phyloP scores from a whole-genome alignment of 208 protist genomes.

The Leishmania gerbilli region DNA sequence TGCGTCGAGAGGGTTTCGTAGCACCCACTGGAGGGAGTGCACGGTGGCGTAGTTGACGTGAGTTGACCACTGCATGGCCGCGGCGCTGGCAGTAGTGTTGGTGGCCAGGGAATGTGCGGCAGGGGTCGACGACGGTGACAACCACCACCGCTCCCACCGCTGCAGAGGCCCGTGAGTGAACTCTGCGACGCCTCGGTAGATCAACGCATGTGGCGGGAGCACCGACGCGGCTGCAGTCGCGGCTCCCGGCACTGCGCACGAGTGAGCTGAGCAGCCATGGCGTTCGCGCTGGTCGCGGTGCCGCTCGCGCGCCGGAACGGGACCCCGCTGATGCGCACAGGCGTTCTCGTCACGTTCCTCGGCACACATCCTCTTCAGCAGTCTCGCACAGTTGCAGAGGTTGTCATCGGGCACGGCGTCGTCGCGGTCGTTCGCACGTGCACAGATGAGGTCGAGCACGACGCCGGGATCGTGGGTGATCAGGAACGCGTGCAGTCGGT shows the following conservation, averaged over 20 bases:
- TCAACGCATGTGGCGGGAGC: conserved; percentile 4
- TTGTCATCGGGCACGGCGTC: neutral
- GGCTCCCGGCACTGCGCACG: neutral
- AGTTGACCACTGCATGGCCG: conserved; percentile 17
- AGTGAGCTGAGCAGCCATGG: neutral
- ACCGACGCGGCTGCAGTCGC: neutral
- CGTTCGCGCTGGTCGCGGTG: neutral
- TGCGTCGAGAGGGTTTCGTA: conserved; percentile 1
- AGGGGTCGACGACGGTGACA: neutral
- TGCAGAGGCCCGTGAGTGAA: conserved; percentile 26
- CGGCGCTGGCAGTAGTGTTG: neutral
- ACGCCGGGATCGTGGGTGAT: conserved; percentile 16
- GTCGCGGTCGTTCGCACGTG: conserved; percentile 1
- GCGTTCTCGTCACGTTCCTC: neutral
- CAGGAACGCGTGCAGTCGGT: conserved; percentile 24
- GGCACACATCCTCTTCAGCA: neutral
- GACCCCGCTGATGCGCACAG: neutral
- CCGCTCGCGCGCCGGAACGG: neutral
- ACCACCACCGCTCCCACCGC: conserved; percentile 22
- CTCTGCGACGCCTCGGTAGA: conserved; percentile 11
- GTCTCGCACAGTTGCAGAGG: neutral
- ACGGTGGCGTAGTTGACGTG: conserved; percentile 27
- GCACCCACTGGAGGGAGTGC: conserved; percentile 24
- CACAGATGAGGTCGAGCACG: conserved; percentile 18
- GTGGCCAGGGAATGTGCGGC: neutral